Evolutionary conservation across 2,329 filamentous ascomycete genomes (phyloP).

Genomic region (Aspergillus vadensis): DNA sequence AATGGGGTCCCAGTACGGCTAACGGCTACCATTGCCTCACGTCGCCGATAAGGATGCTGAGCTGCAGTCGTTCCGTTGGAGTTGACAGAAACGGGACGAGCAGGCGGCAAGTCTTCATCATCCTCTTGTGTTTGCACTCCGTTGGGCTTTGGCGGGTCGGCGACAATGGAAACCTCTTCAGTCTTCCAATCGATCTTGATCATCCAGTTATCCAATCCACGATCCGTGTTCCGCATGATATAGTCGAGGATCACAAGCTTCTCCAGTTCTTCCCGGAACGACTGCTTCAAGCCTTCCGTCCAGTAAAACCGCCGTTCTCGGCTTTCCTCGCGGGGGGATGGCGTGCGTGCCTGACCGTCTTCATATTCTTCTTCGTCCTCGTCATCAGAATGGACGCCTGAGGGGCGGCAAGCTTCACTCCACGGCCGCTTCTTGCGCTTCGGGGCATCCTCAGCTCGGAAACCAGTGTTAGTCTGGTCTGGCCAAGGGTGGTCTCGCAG

Average conservation of each 20-base stretch:
- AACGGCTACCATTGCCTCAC: conserved; percentile 80
- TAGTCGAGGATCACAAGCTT: conserved; percentile 97
- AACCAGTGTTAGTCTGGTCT: conserved; percentile 74
- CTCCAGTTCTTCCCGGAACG: conserved; percentile 91
- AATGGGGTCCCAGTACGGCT: conserved; percentile 59
- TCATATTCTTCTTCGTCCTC: conserved; percentile 61
- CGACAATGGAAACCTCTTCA: conserved; percentile 80
- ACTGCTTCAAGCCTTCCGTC: conserved; percentile 85
- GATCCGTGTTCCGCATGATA: conserved; percentile 97
- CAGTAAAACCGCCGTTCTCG: conserved; percentile 67
- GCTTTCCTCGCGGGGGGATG: conserved; percentile 50
- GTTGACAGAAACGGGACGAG: conserved; percentile 63
- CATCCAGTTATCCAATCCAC: conserved; percentile 99
- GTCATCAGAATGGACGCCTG: conserved; percentile 59
- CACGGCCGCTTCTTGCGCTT: conserved; percentile 71
- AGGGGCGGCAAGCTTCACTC: conserved; percentile 79
- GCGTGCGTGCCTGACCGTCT: conserved; percentile 42
- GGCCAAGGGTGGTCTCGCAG: conserved; percentile 95
- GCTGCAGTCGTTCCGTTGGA: conserved; percentile 42
- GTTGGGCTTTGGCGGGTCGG: conserved; percentile 74
- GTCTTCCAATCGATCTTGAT: conserved; percentile 88
- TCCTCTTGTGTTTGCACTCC: conserved; percentile 48
- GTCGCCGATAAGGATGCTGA: conserved; percentile 70
- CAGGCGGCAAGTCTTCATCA: conserved; percentile 50
- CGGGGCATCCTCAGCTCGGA: conserved; percentile 68